These are phyloP conservation scores for Xylaria castorea DNA, from an alignment of 495 filamentous ascomycete genomes.

Conservation along the genomic window DNA sequence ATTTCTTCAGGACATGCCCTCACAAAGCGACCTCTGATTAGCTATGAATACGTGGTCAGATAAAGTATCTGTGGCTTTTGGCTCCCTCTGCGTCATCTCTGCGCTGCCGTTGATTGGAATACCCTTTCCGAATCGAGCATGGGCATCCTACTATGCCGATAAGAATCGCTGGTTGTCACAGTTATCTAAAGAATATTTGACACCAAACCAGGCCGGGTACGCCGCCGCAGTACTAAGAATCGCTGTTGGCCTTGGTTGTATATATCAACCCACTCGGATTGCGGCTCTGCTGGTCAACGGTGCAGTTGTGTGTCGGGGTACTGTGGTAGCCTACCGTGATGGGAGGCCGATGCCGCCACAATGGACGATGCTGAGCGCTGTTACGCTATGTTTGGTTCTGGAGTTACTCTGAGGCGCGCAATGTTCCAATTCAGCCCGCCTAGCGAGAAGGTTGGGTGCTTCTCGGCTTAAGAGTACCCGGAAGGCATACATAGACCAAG, in stretches of 20 bases:
- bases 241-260: conserved; percentile 28
- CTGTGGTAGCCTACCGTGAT: conserved; percentile 25
- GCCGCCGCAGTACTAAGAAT: conserved; percentile 22
- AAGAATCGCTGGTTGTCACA: conserved; percentile 29
- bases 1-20: background rate
- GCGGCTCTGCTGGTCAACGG: conserved; percentile 27
- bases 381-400: conserved; percentile 21
- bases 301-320: conserved; percentile 25
- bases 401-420: background rate
- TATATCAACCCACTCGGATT: conserved; percentile 31
- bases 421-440: background rate
- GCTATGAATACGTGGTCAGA: background rate
- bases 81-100: conserved; percentile 28
- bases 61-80: background rate
- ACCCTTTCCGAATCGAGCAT: conserved; percentile 28
- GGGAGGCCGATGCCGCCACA: conserved; percentile 26
- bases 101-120: conserved; percentile 31
- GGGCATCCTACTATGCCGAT: conserved; percentile 31
- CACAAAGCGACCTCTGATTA: background rate
- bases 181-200: conserved; percentile 22
- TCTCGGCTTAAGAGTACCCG: no score
- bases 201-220: conserved; percentile 29
- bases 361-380: conserved; percentile 27
- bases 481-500: background rate
- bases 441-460: background rate